Percentiles rank a stretch among this genome's conserved stretches.
phyloP scores from a whole-genome alignment of 495 filamentous ascomycete genomes.

The Letharia columbiana region DNA sequence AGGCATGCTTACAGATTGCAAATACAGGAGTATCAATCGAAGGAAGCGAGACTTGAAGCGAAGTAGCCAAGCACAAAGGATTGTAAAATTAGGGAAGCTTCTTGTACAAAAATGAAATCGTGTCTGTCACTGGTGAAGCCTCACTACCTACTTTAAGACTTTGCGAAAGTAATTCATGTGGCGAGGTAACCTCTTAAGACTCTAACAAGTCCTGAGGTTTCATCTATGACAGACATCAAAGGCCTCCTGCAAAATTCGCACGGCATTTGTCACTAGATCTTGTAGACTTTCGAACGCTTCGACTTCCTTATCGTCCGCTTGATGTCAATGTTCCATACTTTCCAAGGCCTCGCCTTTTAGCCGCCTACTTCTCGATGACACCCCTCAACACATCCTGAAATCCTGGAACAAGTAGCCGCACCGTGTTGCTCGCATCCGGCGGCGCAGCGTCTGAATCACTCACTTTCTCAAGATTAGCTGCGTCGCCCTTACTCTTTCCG shows the following conservation, averaged over 20 bases:
- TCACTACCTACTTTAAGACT: no score
- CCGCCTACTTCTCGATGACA: neutral
- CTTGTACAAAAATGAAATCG: no score
- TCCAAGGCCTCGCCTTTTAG: neutral
- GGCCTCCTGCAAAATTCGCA: neutral
- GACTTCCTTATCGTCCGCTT: neutral
- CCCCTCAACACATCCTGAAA: conserved; percentile 3
- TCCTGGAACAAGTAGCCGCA: neutral
- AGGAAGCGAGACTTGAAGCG: no score
- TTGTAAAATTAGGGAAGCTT: no score
- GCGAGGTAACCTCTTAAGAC: neutral
- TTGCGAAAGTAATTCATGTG: no score
- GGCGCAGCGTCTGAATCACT: neutral
- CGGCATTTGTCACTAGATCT: neutral
- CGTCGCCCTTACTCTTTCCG: conserved; percentile 30
- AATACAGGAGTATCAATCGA: no score
- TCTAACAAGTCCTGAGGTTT: no score
- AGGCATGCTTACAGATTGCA: no score
- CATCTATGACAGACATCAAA: neutral
- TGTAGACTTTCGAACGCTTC: no score
- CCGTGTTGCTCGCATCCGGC: conserved; percentile 12
- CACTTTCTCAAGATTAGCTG: neutral
- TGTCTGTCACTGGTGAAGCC: no score
- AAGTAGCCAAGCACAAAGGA: no score
- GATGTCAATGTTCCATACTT: neutral